These are phyloP conservation scores for Cladorrhinum sp. DNA, from an alignment of 2,329 filamentous ascomycete species.

Conservation along the genomic window DNA sequence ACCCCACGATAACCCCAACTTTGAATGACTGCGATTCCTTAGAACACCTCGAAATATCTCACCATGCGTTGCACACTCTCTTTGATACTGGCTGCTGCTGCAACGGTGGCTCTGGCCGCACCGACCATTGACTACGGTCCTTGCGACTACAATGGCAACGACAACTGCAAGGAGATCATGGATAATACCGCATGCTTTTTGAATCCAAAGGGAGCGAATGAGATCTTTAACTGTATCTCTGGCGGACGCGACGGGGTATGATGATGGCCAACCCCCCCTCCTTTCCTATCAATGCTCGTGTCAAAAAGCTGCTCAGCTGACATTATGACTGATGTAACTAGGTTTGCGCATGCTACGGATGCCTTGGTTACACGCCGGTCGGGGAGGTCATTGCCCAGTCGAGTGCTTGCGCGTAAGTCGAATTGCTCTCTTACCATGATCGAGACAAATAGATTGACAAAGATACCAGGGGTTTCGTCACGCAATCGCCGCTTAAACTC, in stretches of 20 bases:
- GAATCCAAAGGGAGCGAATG: conserved; percentile 14
- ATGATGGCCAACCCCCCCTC: no score
- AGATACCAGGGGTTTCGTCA: not conserved
- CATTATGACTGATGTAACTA: not conserved
- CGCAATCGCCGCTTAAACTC: not conserved
- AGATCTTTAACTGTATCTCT: conserved; percentile 20
- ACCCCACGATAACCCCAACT: no score
- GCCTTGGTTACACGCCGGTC: conserved; percentile 16
- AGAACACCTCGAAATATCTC: not conserved
- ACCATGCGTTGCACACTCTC: not conserved
- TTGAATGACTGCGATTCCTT: no score
- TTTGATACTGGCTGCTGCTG: not conserved
- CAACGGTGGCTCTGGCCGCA: not conserved
- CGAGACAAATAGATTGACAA: not conserved
- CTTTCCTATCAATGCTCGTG: not conserved
- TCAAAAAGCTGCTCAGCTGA: no score
- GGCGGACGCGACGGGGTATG: conserved; percentile 17
- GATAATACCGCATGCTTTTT: conserved; percentile 24
- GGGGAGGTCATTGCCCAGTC: conserved; percentile 15
- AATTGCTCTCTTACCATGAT: not conserved
- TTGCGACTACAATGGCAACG: conserved; percentile 20
- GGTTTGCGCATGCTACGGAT: conserved; percentile 23
- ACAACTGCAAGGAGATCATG: conserved; percentile 22
- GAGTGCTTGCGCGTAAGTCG: conserved; percentile 21
- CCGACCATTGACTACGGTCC: conserved; percentile 19